Conservation (phyloP, 768 basidiomycete genomes). For the Russula sp. region DNA sequence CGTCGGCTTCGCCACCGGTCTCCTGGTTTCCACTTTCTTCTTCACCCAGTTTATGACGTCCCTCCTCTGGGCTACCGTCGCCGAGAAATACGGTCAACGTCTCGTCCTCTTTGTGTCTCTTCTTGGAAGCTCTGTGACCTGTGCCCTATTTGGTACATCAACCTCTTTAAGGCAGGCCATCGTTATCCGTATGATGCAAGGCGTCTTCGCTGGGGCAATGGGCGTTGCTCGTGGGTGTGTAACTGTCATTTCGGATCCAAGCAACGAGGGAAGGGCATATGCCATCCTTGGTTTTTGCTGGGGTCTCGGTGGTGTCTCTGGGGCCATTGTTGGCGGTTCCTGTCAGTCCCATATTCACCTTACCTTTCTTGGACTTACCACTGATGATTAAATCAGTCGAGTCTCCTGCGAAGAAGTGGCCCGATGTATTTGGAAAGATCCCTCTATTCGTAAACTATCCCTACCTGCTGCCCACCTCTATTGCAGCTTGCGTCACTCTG, state of each 20-base stretch:
- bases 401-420: slow-evolving; percentile 85
- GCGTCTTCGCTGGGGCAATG: slow-evolving; percentile 89
- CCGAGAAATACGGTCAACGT: slow-evolving; percentile 85
- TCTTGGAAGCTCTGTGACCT: slow-evolving; percentile 78
- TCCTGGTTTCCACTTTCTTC: slow-evolving; percentile 85
- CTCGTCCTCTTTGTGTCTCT: slow-evolving; percentile 82
- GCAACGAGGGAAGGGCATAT: slow-evolving; percentile 93
- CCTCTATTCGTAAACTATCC: slow-evolving; percentile 76
- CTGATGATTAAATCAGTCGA: slow-evolving; percentile 53
- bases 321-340: slow-evolving; percentile 80
- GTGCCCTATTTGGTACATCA: slow-evolving; percentile 73
- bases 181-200: slow-evolving; percentile 82
- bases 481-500: slow-evolving; percentile 76
- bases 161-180: slow-evolving; percentile 77
- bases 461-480: slow-evolving; percentile 81
- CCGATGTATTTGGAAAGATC: slow-evolving; percentile 61
- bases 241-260: slow-evolving; percentile 80
- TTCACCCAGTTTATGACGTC: slow-evolving; percentile 95
- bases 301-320: slow-evolving; percentile 94
- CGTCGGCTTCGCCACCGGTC: slow-evolving; percentile 86
- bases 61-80: slow-evolving; percentile 93
- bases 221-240: slow-evolving; percentile 92
- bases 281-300: slow-evolving; percentile 93
- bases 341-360: slow-evolving; percentile 48
- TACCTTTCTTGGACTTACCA: slow-evolving; percentile 25